Evolutionary conservation across 2,329 filamentous ascomycete genomes (phyloP).

Genomic region (Talaromyces islandicus): DNA sequence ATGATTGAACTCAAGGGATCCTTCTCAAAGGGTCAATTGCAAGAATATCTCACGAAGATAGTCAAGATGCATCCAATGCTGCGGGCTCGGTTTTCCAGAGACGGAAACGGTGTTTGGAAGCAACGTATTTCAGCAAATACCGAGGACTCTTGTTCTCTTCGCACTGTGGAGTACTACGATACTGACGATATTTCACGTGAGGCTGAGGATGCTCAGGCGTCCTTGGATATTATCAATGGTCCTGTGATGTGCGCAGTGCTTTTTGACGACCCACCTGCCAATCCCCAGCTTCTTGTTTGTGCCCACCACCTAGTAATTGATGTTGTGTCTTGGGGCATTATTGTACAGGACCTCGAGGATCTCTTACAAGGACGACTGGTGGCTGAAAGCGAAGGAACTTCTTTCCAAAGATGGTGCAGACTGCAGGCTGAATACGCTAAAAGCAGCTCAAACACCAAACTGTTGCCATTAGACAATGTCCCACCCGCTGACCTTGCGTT

Average conservation of each 20-base stretch:
- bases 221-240: slow-evolving; percentile 7
- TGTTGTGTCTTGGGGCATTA: slow-evolving; percentile 19
- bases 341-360: slow-evolving; percentile 18
- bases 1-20: slow-evolving; percentile 5
- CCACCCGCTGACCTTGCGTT: slow-evolving; percentile 52
- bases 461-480: slow-evolving; percentile 10
- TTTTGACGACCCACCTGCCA: neutral
- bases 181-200: slow-evolving; percentile 3
- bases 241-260: slow-evolving; percentile 5
- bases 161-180: slow-evolving; percentile 1
- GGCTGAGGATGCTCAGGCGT: slow-evolving; percentile 8
- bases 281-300: slow-evolving; percentile 12
- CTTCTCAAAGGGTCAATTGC: slow-evolving; percentile 2
- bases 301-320: slow-evolving; percentile 19
- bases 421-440: slow-evolving; percentile 10
- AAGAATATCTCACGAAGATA: slow-evolving; percentile 10
- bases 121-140: slow-evolving; percentile 9
- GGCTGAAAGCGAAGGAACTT: slow-evolving; percentile 1
- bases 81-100: slow-evolving; percentile 16
- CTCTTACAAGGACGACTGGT: neutral
- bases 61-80: slow-evolving; percentile 17
- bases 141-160: slow-evolving; percentile 5
- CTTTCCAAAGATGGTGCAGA: slow-evolving; percentile 13
- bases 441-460: neutral
- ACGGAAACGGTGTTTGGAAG: slow-evolving; percentile 14